phyloP scores from a whole-genome alignment of 2,329 filamentous ascomycete species.

The Botrytis cinerea region DNA sequence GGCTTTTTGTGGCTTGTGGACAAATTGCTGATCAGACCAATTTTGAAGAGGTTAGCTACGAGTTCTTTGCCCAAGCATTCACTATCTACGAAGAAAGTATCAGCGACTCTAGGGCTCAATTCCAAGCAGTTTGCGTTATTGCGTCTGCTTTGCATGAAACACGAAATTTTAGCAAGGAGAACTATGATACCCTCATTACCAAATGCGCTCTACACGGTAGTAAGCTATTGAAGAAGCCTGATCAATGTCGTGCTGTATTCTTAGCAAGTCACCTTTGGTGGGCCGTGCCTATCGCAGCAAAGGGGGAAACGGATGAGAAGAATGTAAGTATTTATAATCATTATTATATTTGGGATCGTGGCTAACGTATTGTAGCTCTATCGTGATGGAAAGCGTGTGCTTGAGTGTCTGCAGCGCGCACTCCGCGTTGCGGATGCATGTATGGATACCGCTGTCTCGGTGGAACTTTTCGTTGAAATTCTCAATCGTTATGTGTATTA shows the following conservation, averaged over 20 bases:
- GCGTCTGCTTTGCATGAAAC: conserved; percentile 86
- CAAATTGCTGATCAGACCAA: conserved; percentile 89
- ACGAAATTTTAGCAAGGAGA: conserved; percentile 90
- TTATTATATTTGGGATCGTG: conserved; percentile 2
- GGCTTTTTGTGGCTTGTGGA: conserved; percentile 87
- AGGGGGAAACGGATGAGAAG: conserved; percentile 82
- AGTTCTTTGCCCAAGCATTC: conserved; percentile 97
- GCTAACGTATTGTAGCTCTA: conserved; percentile 66
- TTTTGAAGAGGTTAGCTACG: conserved; percentile 95
- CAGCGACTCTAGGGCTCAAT: conserved; percentile 93
- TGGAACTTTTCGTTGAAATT: conserved; percentile 98
- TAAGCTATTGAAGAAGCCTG: conserved; percentile 95
- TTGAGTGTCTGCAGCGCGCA: conserved; percentile 93
- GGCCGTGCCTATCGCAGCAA: conserved; percentile 79
- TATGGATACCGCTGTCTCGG: conserved; percentile 97
- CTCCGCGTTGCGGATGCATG: conserved; percentile 96
- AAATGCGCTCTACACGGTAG: conserved; percentile 96
- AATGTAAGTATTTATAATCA: conserved; percentile 57
- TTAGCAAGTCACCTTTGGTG: conserved; percentile 97
- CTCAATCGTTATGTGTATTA: conserved; percentile 98
- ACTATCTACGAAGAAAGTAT: conserved; percentile 97
- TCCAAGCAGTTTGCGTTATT: conserved; percentile 95
- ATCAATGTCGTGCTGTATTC: conserved; percentile 96
- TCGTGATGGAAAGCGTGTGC: conserved; percentile 93
- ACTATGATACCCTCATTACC: conserved; percentile 97